Evolutionary conservation across 169 alveolate genomes (phyloP), one percentile per base, ranked within the genome.

Genomic region (Pseudocohnilembus persalinus): DNA sequence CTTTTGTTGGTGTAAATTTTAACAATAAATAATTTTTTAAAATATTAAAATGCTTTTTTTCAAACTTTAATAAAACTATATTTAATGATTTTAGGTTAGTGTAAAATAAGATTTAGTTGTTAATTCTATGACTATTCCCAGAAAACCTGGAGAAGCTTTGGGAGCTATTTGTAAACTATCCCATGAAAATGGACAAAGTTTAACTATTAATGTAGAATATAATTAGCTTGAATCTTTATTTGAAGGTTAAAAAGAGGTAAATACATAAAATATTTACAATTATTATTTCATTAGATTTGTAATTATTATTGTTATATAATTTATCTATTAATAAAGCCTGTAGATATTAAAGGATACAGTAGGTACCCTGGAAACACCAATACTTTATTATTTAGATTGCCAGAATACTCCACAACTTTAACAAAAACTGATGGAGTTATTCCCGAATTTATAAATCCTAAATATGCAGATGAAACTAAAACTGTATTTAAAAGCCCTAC

Each of bases 371-470:
- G 99, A n/a, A 96, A 97, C 91, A 93, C 93, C 32, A 98, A 98
- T 91, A 94, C 96, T 31, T 82, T 98, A 0, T 85, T 96, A 34
- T 96, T 97, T 92, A 82, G 91, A 25, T 79, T 97, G 76, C 87
- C 81, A n/a, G 92, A 91, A 27, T 98, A 97, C 83, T 76, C 88
- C 29, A 88, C 88, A 27, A 92, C 94, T 27, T 84, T 98, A 49
- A 86, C 95, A n/a, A 77, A 88, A 74, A 93, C 99, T 1, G 89
- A 94, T 34, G 99, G 99, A 80, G 88, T 93, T 20, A 97, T 98
- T 28, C 98, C 98, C 24, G 99, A 97, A 89, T 98, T 98, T 81
- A 98, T 98, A 4, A 98, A 98, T 88, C 99, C 99, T 1, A 98
- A 98, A 91, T 98, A 96, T 82, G 97, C 95, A 29, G 99, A 96